Evolutionary conservation across 768 basidiomycete genomes (phyloP), one percentile per base, ranked within the genome.

Genomic region (Collybia sordida): DNA sequence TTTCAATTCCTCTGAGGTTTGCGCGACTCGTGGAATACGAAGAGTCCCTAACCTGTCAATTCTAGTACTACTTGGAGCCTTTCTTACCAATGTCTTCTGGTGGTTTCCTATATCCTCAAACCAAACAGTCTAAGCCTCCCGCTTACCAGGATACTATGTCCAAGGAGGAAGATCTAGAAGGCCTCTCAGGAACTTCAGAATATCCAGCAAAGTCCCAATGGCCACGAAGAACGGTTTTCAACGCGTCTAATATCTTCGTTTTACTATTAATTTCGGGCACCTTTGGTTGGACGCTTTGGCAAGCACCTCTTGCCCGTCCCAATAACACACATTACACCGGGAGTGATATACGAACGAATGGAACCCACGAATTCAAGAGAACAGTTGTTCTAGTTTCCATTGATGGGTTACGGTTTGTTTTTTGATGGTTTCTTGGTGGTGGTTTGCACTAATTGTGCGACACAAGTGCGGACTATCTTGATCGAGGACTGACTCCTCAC

Each of bases 371-470:
- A 37, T 94, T 86, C 69, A 87, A 79, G 68, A 78, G 82, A 55
- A 94, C 90, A 0, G 89, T 92, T 6, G 63, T 95, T 17, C 78
- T 95, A 47, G 82, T 95, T 3, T 93, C 91, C 22, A 90, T 95
- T 31, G 93, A 95, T 60, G 93, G 93, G 0, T 68, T 95, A 28
- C 76, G 89, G 89, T 85, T 58, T 31, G 28, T 17, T n/a, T n/a
- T n/a, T n/a, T n/a, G n/a, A n/a, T 52, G 11, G n/a, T n/a, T 62
- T 47, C 38, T 31, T 31, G 3, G 14, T 4, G 14, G 3, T 31
- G 31, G 9, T 31, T 12, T 31, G 31, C 9, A 11, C 31, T 31
- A 14, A 31, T 6, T 12, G n/a, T 37, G 52, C 52, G 37, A 41
- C 18, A 42, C 47, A 23, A 91, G 91, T 46, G 90, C 93, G 28